Base-by-base conservation (phyloP, 331 rosid species). In the Ulmus americana region DNA sequence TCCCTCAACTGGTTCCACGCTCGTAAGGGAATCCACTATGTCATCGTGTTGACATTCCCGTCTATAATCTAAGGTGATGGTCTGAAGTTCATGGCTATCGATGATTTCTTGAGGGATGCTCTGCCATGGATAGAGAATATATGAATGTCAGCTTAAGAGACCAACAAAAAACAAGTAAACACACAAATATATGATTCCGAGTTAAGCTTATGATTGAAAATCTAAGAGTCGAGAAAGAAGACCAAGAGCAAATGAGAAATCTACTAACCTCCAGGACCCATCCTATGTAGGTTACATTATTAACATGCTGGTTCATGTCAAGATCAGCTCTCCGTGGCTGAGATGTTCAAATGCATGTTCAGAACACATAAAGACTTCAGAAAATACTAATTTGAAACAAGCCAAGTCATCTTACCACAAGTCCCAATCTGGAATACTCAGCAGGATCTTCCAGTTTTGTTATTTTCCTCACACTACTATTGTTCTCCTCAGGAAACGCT, bases 311-410 rank as follows among this genome's bases (percentile, higher is more conserved):
- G 73, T 92, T 92, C 98, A 86, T 89, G 83, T 92, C 97, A 41
- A 92, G 78, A 81, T 92, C 97, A 18, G 95, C 95, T 82, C 98
- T 83, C 72, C 98, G 75, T 8, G 97, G 95, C 98, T 92, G 95
- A 73, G 74, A 68, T 13, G 65, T 76, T 41, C 48, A 60, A 71
- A 74, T 13, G 47, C 64, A 70, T 8, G 56, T 77, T 85, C 55
- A 83, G 77, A 78, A 76, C 66, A 64, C 49, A 46, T 46, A 45
- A 28, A 75, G 10, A 64, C 65, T 2, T 55, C 16, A 18, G 7
- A 45, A 70, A 78, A 65, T 63, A 64, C 39, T 44, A 64, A 28
- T 0, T 28, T 2, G 35, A 45, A 55, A 18, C 18, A n/a, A 67
- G 57, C 48, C 16, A n/a, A 55, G 20, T 40, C 55, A 72, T 68